These are phyloP conservation scores for Strobilomyces dryophilus DNA, from an alignment of 768 basidiomycete genomes.

Conservation along the genomic window DNA sequence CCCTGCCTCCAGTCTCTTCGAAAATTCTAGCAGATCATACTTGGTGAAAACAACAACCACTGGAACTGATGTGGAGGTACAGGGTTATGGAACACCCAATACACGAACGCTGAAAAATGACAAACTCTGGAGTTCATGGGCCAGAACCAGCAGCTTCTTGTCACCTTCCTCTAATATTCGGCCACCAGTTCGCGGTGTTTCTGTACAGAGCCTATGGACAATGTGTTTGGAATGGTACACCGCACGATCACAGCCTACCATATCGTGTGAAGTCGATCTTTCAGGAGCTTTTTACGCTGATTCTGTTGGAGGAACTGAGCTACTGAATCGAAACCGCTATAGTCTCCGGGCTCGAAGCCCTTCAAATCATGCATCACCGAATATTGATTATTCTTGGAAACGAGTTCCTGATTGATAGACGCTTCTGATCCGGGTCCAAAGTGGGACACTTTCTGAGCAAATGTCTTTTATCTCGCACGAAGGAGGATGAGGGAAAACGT, in stretches of 20 bases:
- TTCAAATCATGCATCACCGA: constrained; percentile 1
- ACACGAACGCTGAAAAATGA: neutral
- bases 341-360: constrained; percentile 2
- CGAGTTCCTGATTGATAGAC: constrained; percentile 1
- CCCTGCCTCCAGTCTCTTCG: neutral
- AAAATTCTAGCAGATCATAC: neutral
- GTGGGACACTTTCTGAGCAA: neutral
- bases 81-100: neutral
- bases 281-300: neutral
- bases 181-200: neutral
- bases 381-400: constrained; percentile 2
- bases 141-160: constrained; percentile 1
- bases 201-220: constrained; percentile 3
- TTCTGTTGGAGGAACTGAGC: neutral
- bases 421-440: constrained; percentile 2
- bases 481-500: neutral
- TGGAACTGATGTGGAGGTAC: neutral
- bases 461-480: neutral
- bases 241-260: neutral
- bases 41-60: too few species aligned
- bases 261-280: neutral
- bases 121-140: constrained; percentile 1
- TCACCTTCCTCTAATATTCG: constrained; percentile 5
- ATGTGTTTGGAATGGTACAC: neutral
- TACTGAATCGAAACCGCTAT: neutral